Evolutionary conservation across 2,329 filamentous ascomycete species (phyloP), one percentile per base, ranked within the genome.

Genomic region (Aureobasidium sp.): DNA sequence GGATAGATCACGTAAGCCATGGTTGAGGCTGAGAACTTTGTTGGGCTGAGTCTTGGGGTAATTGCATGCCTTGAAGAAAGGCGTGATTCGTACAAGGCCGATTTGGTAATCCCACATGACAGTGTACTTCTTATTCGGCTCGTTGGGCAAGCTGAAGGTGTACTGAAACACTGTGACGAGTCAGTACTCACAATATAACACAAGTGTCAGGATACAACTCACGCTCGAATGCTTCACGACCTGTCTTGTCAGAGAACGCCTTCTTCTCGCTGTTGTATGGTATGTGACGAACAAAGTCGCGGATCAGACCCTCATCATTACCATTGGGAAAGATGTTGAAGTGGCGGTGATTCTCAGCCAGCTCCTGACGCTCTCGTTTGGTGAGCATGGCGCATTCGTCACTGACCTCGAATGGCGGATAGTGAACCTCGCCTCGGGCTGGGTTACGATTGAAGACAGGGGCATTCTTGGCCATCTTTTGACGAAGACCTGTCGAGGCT

Each of bases 91-190:
- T 68, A 98, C 95, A 36, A 98, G 90, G 11, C 96, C 96, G 68
- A 95, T 89, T 72, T 97, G 95, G 81, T 98, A 98, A 78, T 99
- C 96, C 96, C 96, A 99, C 88, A 98, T 94, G 67, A 98, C 90
- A 1, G 88, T 88, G 76, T 92, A 95, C 61, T 87, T 84, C 69
- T 84, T 86, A 2, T 90, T 67, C 1, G 67, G 86, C 53, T 92
- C 87, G 15, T 85, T 88, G 0, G 92, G 92, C 4, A 91, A 77
- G 71, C 85, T 87, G 83, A 97, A 98, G 42, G 88, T 89, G 78
- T 98, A 98, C 72, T 94, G 89, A 76, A 95, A 95, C 31, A 94
- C 93, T 96, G 68, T 11, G 15, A 25, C 71, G n/a, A 29, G 56
- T 71, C 54, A 69, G 66, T 55, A 53, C 50, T 53, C 50, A 53